Conservation (phyloP, 352 stramenopile species). For the Globisporangium viniferum region DNA sequence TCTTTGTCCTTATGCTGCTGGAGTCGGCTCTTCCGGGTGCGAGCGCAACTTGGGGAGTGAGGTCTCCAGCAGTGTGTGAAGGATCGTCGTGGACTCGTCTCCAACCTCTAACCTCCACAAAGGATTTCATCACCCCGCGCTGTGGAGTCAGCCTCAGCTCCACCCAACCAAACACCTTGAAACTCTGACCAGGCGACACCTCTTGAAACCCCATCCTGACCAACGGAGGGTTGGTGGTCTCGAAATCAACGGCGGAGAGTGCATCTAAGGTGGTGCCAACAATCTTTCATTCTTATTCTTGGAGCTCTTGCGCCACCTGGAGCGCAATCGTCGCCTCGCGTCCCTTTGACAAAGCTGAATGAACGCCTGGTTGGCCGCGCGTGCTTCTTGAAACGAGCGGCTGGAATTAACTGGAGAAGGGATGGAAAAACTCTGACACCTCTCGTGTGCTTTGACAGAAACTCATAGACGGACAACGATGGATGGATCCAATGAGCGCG, state of each 20-base stretch:
- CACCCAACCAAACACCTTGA: neutral
- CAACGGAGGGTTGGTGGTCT: neutral
- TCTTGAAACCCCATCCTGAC: neutral
- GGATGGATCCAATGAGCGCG: too few relatives aligned
- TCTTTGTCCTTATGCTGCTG: neutral
- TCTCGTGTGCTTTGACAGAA: neutral
- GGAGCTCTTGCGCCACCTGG: neutral
- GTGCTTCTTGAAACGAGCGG: neutral
- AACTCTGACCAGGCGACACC: neutral
- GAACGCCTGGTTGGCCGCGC: neutral
- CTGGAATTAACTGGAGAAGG: neutral
- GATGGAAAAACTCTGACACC: neutral
- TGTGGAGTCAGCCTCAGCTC: neutral
- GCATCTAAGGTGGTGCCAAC: neutral
- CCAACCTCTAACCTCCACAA: neutral
- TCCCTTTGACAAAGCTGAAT: neutral
- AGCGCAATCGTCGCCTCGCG: neutral
- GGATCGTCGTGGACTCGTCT: neutral
- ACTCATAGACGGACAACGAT: neutral
- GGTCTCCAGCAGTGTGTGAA: neutral
- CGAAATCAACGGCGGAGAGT: neutral
- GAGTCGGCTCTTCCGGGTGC: neutral
- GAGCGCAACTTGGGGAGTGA: slow-evolving; percentile 2
- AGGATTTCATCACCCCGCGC: too few relatives aligned
- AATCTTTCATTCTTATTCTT: neutral